phyloP scores from a whole-genome alignment of 495 filamentous ascomycete species.

The Hapsidospora chrysogenum region DNA sequence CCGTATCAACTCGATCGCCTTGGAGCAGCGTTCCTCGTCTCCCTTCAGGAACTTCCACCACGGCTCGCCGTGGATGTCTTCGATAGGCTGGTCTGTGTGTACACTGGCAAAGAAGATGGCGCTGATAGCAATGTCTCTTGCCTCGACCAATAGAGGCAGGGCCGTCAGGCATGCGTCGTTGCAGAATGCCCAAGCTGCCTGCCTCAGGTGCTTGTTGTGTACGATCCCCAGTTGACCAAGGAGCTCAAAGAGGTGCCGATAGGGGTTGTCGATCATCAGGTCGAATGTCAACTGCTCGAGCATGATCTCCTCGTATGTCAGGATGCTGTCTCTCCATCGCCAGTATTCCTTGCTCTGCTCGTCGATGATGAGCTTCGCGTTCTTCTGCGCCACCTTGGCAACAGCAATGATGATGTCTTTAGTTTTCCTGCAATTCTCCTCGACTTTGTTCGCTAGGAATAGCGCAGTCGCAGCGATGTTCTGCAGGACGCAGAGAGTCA shows the following conservation, averaged over 20 bases:
- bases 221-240: constrained; percentile 49
- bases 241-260: constrained; percentile 63
- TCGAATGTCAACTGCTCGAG: constrained; percentile 91
- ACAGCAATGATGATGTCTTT: constrained; percentile 84
- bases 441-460: constrained; percentile 90
- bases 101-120: constrained; percentile 72
- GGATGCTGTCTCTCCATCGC: constrained; percentile 86
- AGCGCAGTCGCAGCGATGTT: constrained; percentile 75
- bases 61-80: constrained; percentile 57
- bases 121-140: constrained; percentile 66
- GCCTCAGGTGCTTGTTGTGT: constrained; percentile 58
- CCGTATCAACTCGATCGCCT: constrained; percentile 52
- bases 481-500: constrained; percentile 12
- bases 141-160: constrained; percentile 65
- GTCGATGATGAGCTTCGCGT: constrained; percentile 69
- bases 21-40: constrained; percentile 41
- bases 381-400: constrained; percentile 87
- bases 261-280: constrained; percentile 69
- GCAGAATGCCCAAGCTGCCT: constrained; percentile 80
- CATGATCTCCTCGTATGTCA: constrained; percentile 78
- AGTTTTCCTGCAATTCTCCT: constrained; percentile 88
- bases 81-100: constrained; percentile 49
- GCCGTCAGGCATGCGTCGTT: constrained; percentile 76
- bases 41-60: constrained; percentile 73
- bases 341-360: constrained; percentile 95